phyloP scores from a whole-genome alignment of 1,284 basidiomycete genomes.

The Ceratobasidium sp. region DNA sequence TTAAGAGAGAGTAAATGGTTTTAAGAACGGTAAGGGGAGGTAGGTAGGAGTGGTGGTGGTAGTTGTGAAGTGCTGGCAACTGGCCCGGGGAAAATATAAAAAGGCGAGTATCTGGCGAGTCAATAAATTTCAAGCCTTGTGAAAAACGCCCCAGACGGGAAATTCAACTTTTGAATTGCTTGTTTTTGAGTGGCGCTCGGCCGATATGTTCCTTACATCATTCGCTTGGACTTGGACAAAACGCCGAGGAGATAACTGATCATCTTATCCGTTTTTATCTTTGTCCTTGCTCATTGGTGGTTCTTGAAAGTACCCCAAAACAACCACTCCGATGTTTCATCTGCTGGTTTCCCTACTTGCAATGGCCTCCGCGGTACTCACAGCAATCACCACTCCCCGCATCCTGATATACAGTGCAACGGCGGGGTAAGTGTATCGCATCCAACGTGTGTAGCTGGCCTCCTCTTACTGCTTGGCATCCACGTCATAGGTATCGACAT shows the following conservation, averaged over 20 bases:
- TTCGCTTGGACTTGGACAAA: conserved; percentile 1
- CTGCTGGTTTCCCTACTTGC: background rate
- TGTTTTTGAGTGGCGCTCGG: conserved; percentile 27
- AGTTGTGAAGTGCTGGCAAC: conserved; percentile 38
- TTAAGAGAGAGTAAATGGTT: conserved; percentile 32
- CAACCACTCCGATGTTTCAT: no score
- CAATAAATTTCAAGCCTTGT: conserved; percentile 39
- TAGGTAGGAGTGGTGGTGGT: conserved; percentile 45
- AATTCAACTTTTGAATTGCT: conserved; percentile 31
- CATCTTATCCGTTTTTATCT: no score
- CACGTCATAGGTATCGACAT: conserved; percentile 66
- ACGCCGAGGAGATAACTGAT: no score
- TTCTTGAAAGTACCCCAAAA: no score
- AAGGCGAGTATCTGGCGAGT: conserved; percentile 29
- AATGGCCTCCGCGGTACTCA: conserved; percentile 20
- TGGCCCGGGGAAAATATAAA: conserved; percentile 40
- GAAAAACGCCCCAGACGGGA: conserved; percentile 31
- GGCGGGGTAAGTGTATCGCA: conserved; percentile 53
- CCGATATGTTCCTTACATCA: conserved; percentile 15
- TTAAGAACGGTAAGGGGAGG: conserved; percentile 44
- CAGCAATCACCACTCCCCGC: conserved; percentile 27
- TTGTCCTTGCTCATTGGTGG: no score
- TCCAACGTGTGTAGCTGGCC: background rate
- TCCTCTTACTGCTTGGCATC: background rate
- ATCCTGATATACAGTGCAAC: conserved; percentile 54